A percentile compares a stretch with the other conserved stretches of the same genome.
Evolutionary conservation across 2,329 filamentous ascomycete genomes (phyloP).

Genomic region (Sporothrix schenckii): DNA sequence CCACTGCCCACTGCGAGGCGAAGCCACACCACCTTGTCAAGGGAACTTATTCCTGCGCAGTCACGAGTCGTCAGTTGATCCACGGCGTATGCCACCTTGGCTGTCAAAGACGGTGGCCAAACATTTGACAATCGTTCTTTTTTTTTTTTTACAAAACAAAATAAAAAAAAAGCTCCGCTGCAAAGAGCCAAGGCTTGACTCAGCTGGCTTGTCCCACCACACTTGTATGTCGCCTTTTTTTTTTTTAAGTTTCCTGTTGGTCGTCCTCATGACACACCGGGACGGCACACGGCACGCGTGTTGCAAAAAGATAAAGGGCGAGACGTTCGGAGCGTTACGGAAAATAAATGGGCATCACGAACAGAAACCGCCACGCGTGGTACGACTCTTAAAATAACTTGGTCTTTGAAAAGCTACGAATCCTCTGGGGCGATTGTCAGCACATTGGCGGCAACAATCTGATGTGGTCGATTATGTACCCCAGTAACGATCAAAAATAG

Average conservation of each 20-base stretch:
- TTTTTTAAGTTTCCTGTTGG: not conserved
- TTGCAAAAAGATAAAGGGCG: not conserved
- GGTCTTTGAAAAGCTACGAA: not conserved
- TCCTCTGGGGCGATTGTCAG: constrained; percentile 6
- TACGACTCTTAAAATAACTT: not conserved
- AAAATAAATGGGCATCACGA: not conserved
- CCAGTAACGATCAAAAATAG: not conserved
- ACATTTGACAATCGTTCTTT: no score
- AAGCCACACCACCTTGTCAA: not conserved
- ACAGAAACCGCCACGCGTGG: not conserved
- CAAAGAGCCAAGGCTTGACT: not conserved
- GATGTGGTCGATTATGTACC: not conserved
- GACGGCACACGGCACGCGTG: not conserved
- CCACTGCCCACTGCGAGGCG: not conserved
- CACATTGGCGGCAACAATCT: not conserved
- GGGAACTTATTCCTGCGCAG: not conserved
- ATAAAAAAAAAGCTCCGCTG: not conserved
- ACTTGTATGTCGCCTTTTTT: not conserved
- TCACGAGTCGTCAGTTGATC: not conserved
- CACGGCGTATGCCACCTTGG: no score
- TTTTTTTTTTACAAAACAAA: no score
- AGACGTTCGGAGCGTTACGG: not conserved
- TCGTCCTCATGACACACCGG: constrained; percentile 11
- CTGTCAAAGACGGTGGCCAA: no score
- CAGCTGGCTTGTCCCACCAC: constrained; percentile 12